Evolutionary conservation across 2,329 filamentous ascomycete species (phyloP), one percentile per base, ranked within the genome.

Genomic region (Keithomyces neogunnii): DNA sequence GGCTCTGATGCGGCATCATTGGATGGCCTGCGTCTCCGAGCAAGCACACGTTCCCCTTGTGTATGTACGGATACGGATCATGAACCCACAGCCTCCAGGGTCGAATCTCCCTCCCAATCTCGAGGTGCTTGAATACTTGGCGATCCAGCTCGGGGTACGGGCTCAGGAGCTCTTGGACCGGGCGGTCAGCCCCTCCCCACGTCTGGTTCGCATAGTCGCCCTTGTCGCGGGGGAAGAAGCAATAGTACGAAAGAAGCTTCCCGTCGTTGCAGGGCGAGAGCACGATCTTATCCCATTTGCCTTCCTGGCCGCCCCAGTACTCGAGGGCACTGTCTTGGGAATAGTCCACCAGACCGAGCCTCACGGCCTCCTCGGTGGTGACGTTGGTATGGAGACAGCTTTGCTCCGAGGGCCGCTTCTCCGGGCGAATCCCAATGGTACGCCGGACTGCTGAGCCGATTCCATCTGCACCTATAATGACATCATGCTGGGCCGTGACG

Each of bases 281-380:
- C 4, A 87, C 84, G 52, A 88, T 86, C 72, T 87, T 88, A 65
- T 86, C 79, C 73, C 72, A 80, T 59, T 79, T 81, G 51, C 68
- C 70, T 50, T 82, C 78, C 49, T 81, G 76, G 1, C 84, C 84
- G 30, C 84, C 84, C 84, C 84, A 87, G 69, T 85, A 87, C 63
- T 88, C 81, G 0, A 88, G 69, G 0, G 82, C 83, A 30, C 64
- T 70, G 66, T 86, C 64, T 35, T 73, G 60, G 0, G 80, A 81
- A 65, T 84, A 86, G 62, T 86, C 80, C 33, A 81, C 73, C 0
- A 86, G 73, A 2, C 83, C 83, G 1, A 79, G 69, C 52, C 71
- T 70, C 32, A 80, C 73, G 1, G 79, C 81, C n/a, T 84, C 74
- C 38, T 79, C 77, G 0, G 82, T 84, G 26, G 66, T 66, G 51